phyloP scores from a whole-genome alignment of 1,139 yeast species.

The Diutina scorzettiae region DNA sequence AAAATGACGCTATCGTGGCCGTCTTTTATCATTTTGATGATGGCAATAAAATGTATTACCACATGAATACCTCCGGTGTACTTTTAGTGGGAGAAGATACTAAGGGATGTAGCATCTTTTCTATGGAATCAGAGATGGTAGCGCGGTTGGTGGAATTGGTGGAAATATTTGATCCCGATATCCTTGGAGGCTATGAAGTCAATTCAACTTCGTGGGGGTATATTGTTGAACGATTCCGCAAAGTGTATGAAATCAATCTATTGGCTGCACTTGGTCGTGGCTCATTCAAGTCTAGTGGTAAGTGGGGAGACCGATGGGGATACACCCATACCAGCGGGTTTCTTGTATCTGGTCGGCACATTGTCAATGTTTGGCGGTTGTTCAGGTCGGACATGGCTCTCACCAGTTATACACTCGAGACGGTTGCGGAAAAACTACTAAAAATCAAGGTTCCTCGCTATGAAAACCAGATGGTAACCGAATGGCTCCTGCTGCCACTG shows the following conservation, averaged over 20 bases:
- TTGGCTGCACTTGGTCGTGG: slow-evolving; percentile 34
- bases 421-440: slow-evolving; percentile 54
- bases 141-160: slow-evolving; percentile 40
- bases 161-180: slow-evolving; percentile 69
- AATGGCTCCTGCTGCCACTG: slow-evolving; percentile 28
- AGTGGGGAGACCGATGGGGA: slow-evolving; percentile 70
- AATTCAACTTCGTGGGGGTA: slow-evolving; percentile 86
- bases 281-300: slow-evolving; percentile 33
- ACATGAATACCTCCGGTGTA: not conserved
- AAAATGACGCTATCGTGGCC: slow-evolving; percentile 40
- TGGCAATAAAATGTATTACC: slow-evolving; percentile 16
- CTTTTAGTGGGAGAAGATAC: not conserved
- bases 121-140: slow-evolving; percentile 45
- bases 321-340: slow-evolving; percentile 65
- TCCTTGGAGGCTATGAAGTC: slow-evolving; percentile 76
- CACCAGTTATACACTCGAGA: slow-evolving; percentile 65
- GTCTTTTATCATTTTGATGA: slow-evolving; percentile 56
- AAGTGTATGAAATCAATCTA: slow-evolving; percentile 39
- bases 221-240: slow-evolving; percentile 50
- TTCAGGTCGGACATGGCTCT: slow-evolving; percentile 52
- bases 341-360: slow-evolving; percentile 64
- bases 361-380: slow-evolving; percentile 75
- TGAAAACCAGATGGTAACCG: slow-evolving; percentile 35
- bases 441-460: slow-evolving; percentile 60
- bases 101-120: slow-evolving; percentile 15